Evolutionary conservation across 148 eudicot genomes (phyloP), one percentile per base, ranked within the genome.

Genomic region (Persicaria tinctoria): DNA sequence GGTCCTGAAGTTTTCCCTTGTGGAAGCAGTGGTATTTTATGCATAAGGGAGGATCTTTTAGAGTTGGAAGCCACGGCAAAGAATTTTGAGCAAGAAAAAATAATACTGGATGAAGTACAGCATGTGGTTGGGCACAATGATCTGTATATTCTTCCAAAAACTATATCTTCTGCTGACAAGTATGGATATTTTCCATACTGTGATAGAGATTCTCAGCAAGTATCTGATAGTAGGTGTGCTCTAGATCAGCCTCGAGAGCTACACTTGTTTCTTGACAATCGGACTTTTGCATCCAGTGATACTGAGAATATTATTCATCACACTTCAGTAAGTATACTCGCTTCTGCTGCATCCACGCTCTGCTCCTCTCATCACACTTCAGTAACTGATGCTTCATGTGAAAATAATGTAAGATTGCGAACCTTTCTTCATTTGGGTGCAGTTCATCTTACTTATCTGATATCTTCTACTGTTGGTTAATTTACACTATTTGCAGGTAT

Each of bases 51-150:
- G 68, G 88, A 87, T 84, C 82, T 96, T 68, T 75, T 76, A 64
- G 87, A 88, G 75, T 76, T 96, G 84, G 97, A 96, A 83, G 85
- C 85, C 75, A 89, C 80, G 51, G 94, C 99, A n/a, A 90, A 75
- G 85, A 81, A 76, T 66, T 96, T 96, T 85, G 97, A 92, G 81
- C 87, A 81, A 81, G 94, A 92, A 46, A 83, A 82, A 46, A 80
- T 59, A 77, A 73, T 90, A 12, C 38, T 79, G n/a, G 79, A 46
- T 57, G 88, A 82, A 80, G 84, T 84, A 59, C 84, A 83, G 73
- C 85, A 82, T 50, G 75, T 78, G 49, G 76, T 57, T 55, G 75
- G 76, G 76, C 78, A 78, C 70, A 90, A 83, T 41, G 96, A 87
- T 70, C 75, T 86, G 75, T 68, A 59, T 82, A 72, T 86, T 64